These are phyloP conservation scores for Ceratocystis harringtonii DNA, from an alignment of 2,329 filamentous ascomycete species.

Conservation along the genomic window DNA sequence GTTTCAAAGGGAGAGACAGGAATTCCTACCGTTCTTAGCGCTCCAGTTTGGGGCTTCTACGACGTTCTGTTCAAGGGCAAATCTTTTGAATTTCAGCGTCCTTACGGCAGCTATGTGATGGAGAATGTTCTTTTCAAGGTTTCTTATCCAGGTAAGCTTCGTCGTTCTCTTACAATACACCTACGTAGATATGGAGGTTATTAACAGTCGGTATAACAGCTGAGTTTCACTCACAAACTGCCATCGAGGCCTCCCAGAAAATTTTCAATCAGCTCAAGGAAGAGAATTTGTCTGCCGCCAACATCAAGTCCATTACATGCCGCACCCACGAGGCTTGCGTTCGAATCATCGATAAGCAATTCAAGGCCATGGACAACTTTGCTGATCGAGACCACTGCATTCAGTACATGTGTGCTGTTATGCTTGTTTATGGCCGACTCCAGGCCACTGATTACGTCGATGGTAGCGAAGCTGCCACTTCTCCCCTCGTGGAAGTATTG, in stretches of 20 bases:
- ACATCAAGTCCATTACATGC: constrained; percentile 88
- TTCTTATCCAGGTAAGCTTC: constrained; percentile 71
- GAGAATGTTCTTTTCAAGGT: constrained; percentile 99
- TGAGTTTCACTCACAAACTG: constrained; percentile 97
- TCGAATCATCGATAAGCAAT: constrained; percentile 99
- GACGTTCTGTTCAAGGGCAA: constrained; percentile 95
- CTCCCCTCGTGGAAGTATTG: constrained; percentile 75
- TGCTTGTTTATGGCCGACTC: constrained; percentile 90
- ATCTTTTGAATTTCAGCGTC: constrained; percentile 88
- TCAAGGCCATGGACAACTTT: constrained; percentile 99
- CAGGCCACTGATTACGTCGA: constrained; percentile 89
- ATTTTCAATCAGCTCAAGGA: constrained; percentile 70
- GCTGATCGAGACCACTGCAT: constrained; percentile 99
- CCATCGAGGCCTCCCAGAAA: constrained; percentile 84
- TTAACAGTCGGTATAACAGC: constrained; percentile 30
- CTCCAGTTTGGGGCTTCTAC: constrained; percentile 95
- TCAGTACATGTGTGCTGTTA: constrained; percentile 96
- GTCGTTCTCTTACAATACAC: background rate
- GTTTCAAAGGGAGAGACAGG: constrained; percentile 84
- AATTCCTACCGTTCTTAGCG: constrained; percentile 81
- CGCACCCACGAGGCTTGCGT: constrained; percentile 97
- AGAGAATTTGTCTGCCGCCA: constrained; percentile 77
- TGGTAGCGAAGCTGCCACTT: constrained; percentile 80
- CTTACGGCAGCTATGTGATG: constrained; percentile 98
- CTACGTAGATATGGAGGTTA: background rate